Conservation (phyloP, 331 rosid genomes). For the Prunus yedoensis region DNA sequence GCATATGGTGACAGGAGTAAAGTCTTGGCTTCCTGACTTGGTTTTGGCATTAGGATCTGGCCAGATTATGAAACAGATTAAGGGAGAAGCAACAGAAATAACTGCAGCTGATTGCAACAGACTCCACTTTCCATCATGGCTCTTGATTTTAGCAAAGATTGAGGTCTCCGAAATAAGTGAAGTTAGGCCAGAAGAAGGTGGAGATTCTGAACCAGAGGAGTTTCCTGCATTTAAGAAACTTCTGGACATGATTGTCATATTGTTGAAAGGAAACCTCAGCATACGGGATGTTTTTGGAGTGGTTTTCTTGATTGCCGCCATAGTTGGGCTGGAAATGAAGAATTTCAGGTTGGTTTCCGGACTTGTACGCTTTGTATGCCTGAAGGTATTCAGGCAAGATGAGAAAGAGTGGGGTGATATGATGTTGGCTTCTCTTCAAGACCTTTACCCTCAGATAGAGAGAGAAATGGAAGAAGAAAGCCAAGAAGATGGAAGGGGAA, state of each 20-base stretch:
- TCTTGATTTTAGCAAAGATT: conserved; percentile 49
- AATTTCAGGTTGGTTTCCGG: conserved; percentile 58
- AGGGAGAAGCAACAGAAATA: conserved; percentile 28
- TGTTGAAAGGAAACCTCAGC: conserved; percentile 48
- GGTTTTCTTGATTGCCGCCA: conserved; percentile 54
- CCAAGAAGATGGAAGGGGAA: conserved; percentile 48
- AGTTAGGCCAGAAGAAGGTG: conserved; percentile 33
- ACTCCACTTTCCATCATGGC: conserved; percentile 61
- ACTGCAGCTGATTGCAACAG: conserved; percentile 40
- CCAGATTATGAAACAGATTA: conserved; percentile 33
- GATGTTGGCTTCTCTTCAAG: conserved; percentile 67
- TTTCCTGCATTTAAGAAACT: conserved; percentile 55
- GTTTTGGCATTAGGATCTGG: conserved; percentile 65
- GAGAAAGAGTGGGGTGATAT: conserved; percentile 70
- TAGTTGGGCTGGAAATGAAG: conserved; percentile 54
- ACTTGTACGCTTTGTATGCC: conserved; percentile 63
- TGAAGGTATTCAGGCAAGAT: conserved; percentile 51
- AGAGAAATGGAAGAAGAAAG: conserved; percentile 45
- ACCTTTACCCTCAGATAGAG: conserved; percentile 63
- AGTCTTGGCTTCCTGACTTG: conserved; percentile 89
- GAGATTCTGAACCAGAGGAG: conserved; percentile 28
- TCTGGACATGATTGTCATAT: conserved; percentile 39
- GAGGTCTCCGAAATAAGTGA: conserved; percentile 43
- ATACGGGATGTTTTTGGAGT: conserved; percentile 62
- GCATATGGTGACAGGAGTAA: conserved; percentile 58